These are phyloP conservation scores for Sordaria brevicollis DNA, from an alignment of 495 filamentous ascomycete genomes.

Conservation along the genomic window DNA sequence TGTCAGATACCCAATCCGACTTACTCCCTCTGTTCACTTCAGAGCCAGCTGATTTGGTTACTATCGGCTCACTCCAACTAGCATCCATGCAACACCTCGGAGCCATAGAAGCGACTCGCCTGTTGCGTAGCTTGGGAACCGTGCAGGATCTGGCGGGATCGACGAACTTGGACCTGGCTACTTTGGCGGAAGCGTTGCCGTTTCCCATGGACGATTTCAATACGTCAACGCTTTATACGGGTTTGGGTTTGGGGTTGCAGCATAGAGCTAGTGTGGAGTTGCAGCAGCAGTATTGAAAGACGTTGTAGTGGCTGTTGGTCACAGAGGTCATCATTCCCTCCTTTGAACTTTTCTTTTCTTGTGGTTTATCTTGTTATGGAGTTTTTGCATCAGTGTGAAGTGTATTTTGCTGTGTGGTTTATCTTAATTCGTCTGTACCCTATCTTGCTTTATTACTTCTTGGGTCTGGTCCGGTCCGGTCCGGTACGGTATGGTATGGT, in stretches of 20 bases:
- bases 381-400: too few species aligned
- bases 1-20: slow-evolving; percentile 1
- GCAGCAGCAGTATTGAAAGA: too few species aligned
- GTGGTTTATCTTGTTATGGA: too few species aligned
- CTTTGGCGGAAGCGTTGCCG: neutral
- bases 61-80: slow-evolving; percentile 18
- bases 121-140: slow-evolving; percentile 7
- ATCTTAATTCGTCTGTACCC: too few species aligned
- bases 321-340: too few species aligned
- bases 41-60: slow-evolving; percentile 16
- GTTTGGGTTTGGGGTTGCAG: slow-evolving; percentile 4
- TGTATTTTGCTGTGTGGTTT: too few species aligned
- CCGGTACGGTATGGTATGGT: too few species aligned
- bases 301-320: too few species aligned
- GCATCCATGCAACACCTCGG: slow-evolving; percentile 16
- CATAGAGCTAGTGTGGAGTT: neutral
- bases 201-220: slow-evolving; percentile 3
- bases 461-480: too few species aligned
- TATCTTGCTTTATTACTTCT: too few species aligned
- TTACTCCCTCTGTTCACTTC: slow-evolving; percentile 12
- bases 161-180: neutral
- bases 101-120: slow-evolving; percentile 8
- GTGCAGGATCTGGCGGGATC: neutral
- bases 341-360: too few species aligned
- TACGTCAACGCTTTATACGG: neutral